phyloP scores from a whole-genome alignment of 306 rosid genomes.

The Vigna mungo region DNA sequence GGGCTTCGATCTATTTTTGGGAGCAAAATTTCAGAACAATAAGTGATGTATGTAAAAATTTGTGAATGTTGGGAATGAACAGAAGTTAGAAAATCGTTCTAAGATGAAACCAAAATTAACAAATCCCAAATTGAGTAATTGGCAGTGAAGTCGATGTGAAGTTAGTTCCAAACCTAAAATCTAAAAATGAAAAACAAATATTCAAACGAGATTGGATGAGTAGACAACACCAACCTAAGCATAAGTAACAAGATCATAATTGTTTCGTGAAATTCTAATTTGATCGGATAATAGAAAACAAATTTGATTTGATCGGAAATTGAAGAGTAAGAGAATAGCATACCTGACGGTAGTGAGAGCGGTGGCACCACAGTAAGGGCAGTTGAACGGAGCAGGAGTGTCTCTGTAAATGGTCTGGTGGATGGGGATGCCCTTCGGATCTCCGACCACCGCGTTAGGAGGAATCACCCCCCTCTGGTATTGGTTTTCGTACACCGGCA shows the following conservation, averaged over 20 bases:
- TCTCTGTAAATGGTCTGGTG: conserved; percentile 84
- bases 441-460: conserved; percentile 70
- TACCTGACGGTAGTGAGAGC: conserved; percentile 63
- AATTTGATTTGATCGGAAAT: neutral
- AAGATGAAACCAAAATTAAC: neutral
- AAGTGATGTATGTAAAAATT: neutral
- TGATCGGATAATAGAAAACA: neutral
- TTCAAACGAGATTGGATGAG: no score
- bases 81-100: neutral
- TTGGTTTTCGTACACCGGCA: conserved; percentile 62
- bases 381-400: conserved; percentile 90
- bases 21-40: neutral
- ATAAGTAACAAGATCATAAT: no score
- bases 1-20: conserved; percentile 69
- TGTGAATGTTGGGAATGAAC: neutral
- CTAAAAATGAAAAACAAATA: neutral
- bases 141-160: neutral
- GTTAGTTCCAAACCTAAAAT: no score
- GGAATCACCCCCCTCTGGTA: conserved; percentile 70
- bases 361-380: conserved; percentile 63
- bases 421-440: conserved; percentile 79
- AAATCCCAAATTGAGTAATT: neutral
- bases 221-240: no score
- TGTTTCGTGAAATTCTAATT: neutral
- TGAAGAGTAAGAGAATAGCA: neutral